phyloP scores from a whole-genome alignment of 179 eudicot species.

The Spergularia azorica region DNA sequence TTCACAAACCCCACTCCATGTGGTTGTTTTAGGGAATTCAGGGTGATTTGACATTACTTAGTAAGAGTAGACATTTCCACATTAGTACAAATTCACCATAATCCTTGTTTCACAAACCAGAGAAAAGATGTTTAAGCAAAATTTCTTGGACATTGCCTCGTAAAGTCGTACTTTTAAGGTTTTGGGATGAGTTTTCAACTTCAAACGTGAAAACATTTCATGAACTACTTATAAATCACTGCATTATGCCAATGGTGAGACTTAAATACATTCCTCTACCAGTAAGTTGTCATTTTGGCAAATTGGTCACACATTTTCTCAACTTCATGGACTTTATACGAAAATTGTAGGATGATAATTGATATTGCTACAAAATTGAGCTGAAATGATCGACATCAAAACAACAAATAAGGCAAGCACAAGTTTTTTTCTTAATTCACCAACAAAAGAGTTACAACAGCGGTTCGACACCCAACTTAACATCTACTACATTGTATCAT shows the following conservation, averaged over 20 bases:
- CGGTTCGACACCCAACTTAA: slow-evolving; percentile 9
- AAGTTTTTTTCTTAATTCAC: slow-evolving; percentile 8
- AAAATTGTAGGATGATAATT: neutral
- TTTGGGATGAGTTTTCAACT: no score
- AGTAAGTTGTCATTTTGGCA: neutral
- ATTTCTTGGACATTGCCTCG: no score
- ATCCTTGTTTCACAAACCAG: neutral
- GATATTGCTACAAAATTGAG: neutral
- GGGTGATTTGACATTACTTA: slow-evolving; percentile 16
- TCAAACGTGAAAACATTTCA: no score
- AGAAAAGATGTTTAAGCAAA: neutral
- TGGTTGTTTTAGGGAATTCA: slow-evolving; percentile 8
- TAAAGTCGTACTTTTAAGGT: no score
- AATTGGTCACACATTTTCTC: no score
- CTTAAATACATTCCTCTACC: no score
- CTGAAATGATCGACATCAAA: neutral
- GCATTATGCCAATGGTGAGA: no score
- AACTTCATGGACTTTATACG: no score
- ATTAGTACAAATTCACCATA: neutral
- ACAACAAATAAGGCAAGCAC: neutral
- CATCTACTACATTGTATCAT: slow-evolving; percentile 1
- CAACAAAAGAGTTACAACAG: slow-evolving; percentile 18
- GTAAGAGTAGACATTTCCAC: neutral
- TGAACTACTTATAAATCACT: no score
- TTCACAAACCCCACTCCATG: slow-evolving; percentile 23